phyloP scores from a whole-genome alignment of 1,139 yeast genomes.

The Candida tetrigidarum region DNA sequence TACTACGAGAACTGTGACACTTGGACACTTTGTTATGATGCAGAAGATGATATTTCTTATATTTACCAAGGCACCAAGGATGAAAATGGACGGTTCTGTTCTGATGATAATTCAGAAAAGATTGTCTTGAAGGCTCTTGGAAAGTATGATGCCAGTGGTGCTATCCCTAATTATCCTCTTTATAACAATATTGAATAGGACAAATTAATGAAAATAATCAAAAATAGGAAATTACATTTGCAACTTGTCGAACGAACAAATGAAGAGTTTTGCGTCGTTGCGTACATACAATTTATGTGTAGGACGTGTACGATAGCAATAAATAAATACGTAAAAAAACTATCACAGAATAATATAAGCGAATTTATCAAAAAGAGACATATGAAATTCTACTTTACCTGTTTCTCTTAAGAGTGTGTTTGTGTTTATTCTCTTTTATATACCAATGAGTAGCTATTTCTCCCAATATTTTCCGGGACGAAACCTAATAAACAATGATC shows the following conservation, averaged over 20 bases:
- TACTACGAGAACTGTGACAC: slow-evolving; percentile 2
- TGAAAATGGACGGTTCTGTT: slow-evolving; percentile 10
- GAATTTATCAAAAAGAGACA: neutral
- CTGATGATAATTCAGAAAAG: slow-evolving; percentile 6
- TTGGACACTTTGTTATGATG: slow-evolving; percentile 13
- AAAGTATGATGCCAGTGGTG: slow-evolving; percentile 12
- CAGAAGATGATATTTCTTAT: slow-evolving; percentile 6
- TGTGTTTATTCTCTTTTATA: neutral
- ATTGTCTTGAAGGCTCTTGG: slow-evolving; percentile 13
- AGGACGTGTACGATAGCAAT: neutral
- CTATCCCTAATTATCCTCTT: slow-evolving; percentile 14
- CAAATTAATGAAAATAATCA: neutral
- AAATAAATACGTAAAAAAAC: neutral
- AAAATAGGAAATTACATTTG: neutral
- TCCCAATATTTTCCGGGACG: neutral
- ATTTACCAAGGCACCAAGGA: slow-evolving; percentile 12
- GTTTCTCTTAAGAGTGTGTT: too few species aligned
- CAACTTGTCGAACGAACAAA: neutral
- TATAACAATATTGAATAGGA: neutral
- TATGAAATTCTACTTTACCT: too few species aligned
- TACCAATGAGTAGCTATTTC: neutral
- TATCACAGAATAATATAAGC: neutral
- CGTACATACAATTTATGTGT: neutral
- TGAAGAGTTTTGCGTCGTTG: neutral
- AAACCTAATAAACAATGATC: neutral